A percentile compares a stretch with the other conserved stretches of the same genome.
Evolutionary conservation across 306 rosid species (phyloP).

Genomic region (Delonix regia): DNA sequence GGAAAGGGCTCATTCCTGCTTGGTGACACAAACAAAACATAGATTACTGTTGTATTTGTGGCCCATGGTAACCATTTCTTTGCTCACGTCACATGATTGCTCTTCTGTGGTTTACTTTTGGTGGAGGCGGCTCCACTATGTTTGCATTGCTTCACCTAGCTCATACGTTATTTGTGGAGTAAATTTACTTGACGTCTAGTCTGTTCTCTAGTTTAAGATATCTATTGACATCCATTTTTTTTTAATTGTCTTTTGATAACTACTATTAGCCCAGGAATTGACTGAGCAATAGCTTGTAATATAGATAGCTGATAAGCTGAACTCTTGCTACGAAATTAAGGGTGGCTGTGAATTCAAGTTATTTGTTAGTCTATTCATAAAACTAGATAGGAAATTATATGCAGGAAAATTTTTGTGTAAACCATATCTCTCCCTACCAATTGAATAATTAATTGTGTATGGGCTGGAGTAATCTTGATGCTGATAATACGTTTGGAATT

Average conservation of each 20-base stretch:
- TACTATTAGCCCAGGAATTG: background rate
- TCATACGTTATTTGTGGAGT: background rate
- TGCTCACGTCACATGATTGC: background rate
- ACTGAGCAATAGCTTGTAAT: background rate
- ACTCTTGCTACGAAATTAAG: background rate
- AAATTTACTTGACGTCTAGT: background rate
- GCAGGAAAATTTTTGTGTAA: background rate
- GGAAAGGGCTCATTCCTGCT: slow-evolving; percentile 35
- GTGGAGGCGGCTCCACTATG: background rate
- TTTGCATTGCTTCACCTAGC: background rate
- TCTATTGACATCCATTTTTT: background rate
- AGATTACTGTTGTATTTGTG: slow-evolving; percentile 31
- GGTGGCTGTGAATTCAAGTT: background rate
- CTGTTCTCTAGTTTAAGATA: background rate
- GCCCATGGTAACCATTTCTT: slow-evolving; percentile 57
- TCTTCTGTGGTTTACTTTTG: background rate
- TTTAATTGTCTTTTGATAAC: background rate
- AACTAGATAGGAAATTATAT: background rate
- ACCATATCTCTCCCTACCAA: background rate
- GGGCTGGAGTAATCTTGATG: background rate
- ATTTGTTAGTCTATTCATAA: background rate
- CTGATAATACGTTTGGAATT: slow-evolving; percentile 11
- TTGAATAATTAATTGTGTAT: background rate
- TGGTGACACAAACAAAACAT: slow-evolving; percentile 40
- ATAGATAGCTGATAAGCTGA: background rate